Percentiles rank a stretch among this genome's conserved stretches.
phyloP scores from a whole-genome alignment of 371 early-diverging fungal species.

The Mucor circinelloides region DNA sequence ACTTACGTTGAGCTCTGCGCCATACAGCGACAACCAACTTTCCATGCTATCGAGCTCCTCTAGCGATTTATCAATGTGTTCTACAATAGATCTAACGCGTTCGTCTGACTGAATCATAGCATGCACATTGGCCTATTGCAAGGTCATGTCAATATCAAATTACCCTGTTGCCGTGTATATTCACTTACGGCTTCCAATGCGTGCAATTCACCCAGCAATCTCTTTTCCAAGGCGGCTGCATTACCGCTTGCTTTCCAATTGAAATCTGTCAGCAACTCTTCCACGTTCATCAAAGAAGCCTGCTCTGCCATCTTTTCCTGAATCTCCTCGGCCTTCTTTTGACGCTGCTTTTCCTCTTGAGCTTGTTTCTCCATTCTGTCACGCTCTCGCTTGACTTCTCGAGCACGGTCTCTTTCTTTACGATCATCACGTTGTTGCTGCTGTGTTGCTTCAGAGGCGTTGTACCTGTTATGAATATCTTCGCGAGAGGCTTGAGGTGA shows the following conservation, averaged over 20 bases:
- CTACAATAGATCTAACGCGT: conserved; percentile 78
- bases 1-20: conserved; percentile 83
- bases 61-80: conserved; percentile 81
- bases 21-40: conserved; percentile 83
- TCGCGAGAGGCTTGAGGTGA: conserved; percentile 5
- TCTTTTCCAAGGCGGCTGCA: conserved; percentile 70
- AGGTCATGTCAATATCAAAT: background rate
- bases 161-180: background rate
- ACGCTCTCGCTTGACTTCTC: conserved; percentile 41
- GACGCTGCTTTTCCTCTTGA: conserved; percentile 24
- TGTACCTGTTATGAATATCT: conserved; percentile 2
- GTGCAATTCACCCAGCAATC: conserved; percentile 65
- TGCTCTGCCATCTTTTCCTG: conserved; percentile 53
- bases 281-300: conserved; percentile 62
- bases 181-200: conserved; percentile 73
- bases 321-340: conserved; percentile 40
- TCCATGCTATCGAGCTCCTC: conserved; percentile 82
- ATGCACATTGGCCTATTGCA: conserved; percentile 83
- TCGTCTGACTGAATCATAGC: conserved; percentile 92
- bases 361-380: conserved; percentile 33
- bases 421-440: conserved; percentile 27
- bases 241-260: conserved; percentile 80
- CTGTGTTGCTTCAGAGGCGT: background rate
- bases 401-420: conserved; percentile 34
- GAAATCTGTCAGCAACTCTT: conserved; percentile 67